Percentiles rank a stretch among this genome's conserved stretches.
Conservation (phyloP, 139 green algal species). For the Deuterostichococcus epilithicus region DNA sequence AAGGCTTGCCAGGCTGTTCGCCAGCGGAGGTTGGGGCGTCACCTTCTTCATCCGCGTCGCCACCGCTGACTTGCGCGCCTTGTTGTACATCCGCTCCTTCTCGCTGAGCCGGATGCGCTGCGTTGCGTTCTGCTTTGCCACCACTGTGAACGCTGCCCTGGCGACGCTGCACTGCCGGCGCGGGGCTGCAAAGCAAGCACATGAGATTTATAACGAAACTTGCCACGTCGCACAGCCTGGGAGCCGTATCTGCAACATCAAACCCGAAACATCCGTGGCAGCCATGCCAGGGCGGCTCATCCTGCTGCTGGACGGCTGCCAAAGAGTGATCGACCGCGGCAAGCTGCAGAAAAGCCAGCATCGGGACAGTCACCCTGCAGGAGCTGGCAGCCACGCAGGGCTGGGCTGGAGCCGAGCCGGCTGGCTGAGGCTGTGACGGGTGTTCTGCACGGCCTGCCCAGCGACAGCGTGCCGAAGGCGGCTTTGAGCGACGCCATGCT, state of each 20-base stretch:
- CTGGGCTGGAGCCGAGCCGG: background rate
- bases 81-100: conserved; percentile 73
- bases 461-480: background rate
- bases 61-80: conserved; percentile 72
- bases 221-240: too few relatives aligned
- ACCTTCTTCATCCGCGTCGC: conserved; percentile 88
- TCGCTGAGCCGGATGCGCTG: conserved; percentile 52
- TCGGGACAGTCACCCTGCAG: background rate
- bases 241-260: too few relatives aligned
- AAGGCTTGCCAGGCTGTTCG: too few relatives aligned
- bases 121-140: conserved; percentile 49
- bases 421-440: background rate
- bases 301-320: too few relatives aligned
- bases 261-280: too few relatives aligned
- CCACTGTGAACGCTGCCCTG: conserved; percentile 12
- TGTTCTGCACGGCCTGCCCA: background rate
- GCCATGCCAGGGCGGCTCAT: too few relatives aligned
- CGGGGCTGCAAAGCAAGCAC: too few relatives aligned
- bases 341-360: too few relatives aligned
- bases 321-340: too few relatives aligned
- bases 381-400: background rate
- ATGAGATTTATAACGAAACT: too few relatives aligned
- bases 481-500: background rate
- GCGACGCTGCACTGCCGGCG: background rate
- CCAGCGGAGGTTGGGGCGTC: too few relatives aligned